A percentile compares a stretch with the other conserved stretches of the same genome.
Evolutionary conservation across 176 grass and related monocot species (phyloP).

Genomic region (Musa schizocarpa): DNA sequence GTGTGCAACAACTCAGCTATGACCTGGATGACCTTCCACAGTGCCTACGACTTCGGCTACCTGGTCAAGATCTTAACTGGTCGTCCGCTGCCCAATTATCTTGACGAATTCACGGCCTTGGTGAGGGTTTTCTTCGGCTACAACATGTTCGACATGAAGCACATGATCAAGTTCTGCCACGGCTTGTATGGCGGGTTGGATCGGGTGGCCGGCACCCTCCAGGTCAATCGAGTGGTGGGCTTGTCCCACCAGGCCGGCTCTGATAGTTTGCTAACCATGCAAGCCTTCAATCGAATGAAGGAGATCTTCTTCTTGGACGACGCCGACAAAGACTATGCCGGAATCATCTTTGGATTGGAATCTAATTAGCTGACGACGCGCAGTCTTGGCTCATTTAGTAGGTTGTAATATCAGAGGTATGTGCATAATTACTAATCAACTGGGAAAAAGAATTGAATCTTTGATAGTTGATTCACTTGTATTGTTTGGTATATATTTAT

Average conservation of each 20-base stretch:
- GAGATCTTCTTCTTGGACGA: neutral
- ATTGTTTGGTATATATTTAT: too few relatives aligned
- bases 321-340: neutral
- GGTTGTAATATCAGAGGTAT: too few relatives aligned
- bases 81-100: neutral
- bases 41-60: slow-evolving; percentile 32
- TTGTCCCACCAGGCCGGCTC: neutral
- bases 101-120: neutral
- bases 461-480: too few relatives aligned
- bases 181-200: neutral
- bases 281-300: neutral
- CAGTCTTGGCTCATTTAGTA: too few relatives aligned
- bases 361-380: neutral
- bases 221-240: neutral
- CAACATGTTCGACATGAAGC: slow-evolving; percentile 3
- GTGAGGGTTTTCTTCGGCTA: neutral
- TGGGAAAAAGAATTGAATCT: too few relatives aligned
- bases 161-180: neutral
- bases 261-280: neutral
- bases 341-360: neutral
- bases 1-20: neutral
- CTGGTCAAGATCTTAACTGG: slow-evolving; percentile 20
- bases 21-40: slow-evolving; percentile 23
- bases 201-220: neutral
- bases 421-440: too few relatives aligned